phyloP scores from a whole-genome alignment of 2,329 filamentous ascomycete species.

The Fusarium luffae region DNA sequence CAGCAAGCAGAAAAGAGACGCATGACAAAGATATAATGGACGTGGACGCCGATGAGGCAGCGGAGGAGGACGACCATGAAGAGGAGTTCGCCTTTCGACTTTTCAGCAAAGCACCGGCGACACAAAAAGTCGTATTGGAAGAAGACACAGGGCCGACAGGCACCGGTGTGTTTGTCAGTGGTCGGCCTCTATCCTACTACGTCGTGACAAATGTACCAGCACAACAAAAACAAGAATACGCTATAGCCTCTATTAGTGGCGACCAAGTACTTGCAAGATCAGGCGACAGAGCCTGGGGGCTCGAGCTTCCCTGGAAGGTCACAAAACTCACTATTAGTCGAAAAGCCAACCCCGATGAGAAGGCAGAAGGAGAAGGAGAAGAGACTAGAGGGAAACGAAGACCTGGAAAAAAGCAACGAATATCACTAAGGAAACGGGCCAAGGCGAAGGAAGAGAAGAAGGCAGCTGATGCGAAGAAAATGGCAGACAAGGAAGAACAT shows the following conservation, averaged over 20 bases:
- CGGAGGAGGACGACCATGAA: conserved; percentile 42
- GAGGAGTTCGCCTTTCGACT: conserved; percentile 67
- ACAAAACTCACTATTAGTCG: conserved; percentile 55
- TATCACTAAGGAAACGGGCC: conserved; percentile 60
- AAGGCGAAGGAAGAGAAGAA: conserved; percentile 56
- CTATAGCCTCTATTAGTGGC: conserved; percentile 61
- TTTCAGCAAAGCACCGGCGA: conserved; percentile 60
- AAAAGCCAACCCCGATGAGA: conserved; percentile 35
- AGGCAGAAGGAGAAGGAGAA: conserved; percentile 13
- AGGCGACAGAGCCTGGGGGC: conserved; percentile 63
- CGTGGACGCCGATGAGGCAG: conserved; percentile 13
- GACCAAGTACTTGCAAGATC: conserved; percentile 62
- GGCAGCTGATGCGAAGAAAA: conserved; percentile 52
- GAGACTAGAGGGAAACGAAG: conserved; percentile 54
- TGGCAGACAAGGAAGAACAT: conserved; percentile 64
- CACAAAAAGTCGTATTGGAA: conserved; percentile 63
- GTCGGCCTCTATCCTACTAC: conserved; percentile 61
- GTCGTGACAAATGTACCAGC: conserved; percentile 54
- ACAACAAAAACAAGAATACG: conserved; percentile 54
- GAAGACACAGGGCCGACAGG: conserved; percentile 54
- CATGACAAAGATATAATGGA: conserved; percentile 15
- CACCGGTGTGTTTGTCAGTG: conserved; percentile 51
- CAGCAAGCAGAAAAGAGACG: conserved; percentile 14
- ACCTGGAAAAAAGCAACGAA: conserved; percentile 69
- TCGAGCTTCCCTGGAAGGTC: conserved; percentile 71